Evolutionary conservation across 1,139 yeast genomes (phyloP).

Genomic region (Suhomyces choctaworum): DNA sequence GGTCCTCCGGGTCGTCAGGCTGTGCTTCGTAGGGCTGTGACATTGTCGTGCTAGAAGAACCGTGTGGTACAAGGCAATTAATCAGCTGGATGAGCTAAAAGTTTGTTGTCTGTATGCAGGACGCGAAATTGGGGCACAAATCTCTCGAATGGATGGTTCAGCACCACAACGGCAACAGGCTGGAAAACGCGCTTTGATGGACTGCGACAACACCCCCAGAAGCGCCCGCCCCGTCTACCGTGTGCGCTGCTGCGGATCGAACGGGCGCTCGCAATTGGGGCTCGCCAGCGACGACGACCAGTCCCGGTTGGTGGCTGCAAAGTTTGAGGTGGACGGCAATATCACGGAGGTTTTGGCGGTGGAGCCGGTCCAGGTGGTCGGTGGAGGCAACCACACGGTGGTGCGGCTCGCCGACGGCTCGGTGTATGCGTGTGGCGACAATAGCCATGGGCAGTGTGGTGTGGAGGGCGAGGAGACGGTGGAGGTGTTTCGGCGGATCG

Average conservation of each 20-base stretch:
- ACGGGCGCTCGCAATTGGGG: slow-evolving; percentile 80
- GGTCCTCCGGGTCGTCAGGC: slow-evolving; percentile 24
- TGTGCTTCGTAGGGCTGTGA: slow-evolving; percentile 12
- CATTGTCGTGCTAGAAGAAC: too few species aligned
- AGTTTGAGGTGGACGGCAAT: slow-evolving; percentile 20
- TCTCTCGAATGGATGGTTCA: too few species aligned
- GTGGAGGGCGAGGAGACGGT: slow-evolving; percentile 9
- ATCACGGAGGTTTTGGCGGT: slow-evolving; percentile 4
- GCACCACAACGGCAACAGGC: too few species aligned
- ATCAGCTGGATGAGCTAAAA: too few species aligned
- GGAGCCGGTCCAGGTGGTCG: slow-evolving; percentile 45
- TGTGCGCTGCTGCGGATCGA: slow-evolving; percentile 72
- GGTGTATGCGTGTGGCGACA: slow-evolving; percentile 62
- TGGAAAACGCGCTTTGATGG: too few species aligned
- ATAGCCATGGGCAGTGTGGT: slow-evolving; percentile 57
- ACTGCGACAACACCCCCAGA: too few species aligned
- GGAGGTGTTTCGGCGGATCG: slow-evolving; percentile 26
- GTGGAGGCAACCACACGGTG: slow-evolving; percentile 90
- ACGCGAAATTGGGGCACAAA: too few species aligned
- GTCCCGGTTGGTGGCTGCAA: slow-evolving; percentile 26
- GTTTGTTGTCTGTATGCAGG: too few species aligned
- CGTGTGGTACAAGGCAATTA: too few species aligned
- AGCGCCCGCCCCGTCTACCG: too few species aligned
- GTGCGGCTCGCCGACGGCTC: slow-evolving; percentile 55
- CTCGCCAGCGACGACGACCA: slow-evolving; percentile 57